Evolutionary conservation across 2,329 filamentous ascomycete species (phyloP), one percentile per base, ranked within the genome.

Genomic region (Cladophialophora chaetospira): DNA sequence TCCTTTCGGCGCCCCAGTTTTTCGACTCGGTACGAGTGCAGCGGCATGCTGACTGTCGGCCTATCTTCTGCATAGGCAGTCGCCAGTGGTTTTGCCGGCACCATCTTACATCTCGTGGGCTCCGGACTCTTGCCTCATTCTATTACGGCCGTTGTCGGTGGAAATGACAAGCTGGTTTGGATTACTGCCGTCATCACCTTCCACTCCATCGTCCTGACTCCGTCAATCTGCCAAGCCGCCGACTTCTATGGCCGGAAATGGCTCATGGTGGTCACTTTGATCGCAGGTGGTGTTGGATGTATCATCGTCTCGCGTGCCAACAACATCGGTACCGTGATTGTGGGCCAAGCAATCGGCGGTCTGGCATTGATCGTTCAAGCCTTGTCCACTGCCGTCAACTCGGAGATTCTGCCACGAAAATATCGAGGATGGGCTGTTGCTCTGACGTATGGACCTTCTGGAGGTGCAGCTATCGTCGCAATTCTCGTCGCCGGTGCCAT

Each of bases 241-340:
- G 29, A 33, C 29, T 33, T 8, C 29, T 33, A 43, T 50, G 56
- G 56, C 28, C 3, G 56, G 13, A 58, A 50, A 44, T 51, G 33
- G 31, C 15, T 56, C 5, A 5, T 58, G 1, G 21, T 58, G 9
- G 23, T 43, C 6, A 10, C 31, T 3, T 33, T 43, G 5, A 9
- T 47, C 17, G 8, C 5, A 26, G 44, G 44, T 6, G 5, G 28
- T 5, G 26, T 47, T 29, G 44, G 44, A 5, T 25, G 44, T 47
- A 47, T 47, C 44, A 47, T 47, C 44, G 5, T 29, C 13, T 5
- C 44, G 13, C 17, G 44, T 8, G 44, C 44, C 44, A 29, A 47
- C 5, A 23, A 5, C 23, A 47, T 47, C 9, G 44, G 44, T 25
- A 15, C 17, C 5, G 44, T 21, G 5, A 47, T 47, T 47, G 44